Conservation (phyloP, 2,329 filamentous ascomycete genomes). For the Fusarium marasasianum region DNA sequence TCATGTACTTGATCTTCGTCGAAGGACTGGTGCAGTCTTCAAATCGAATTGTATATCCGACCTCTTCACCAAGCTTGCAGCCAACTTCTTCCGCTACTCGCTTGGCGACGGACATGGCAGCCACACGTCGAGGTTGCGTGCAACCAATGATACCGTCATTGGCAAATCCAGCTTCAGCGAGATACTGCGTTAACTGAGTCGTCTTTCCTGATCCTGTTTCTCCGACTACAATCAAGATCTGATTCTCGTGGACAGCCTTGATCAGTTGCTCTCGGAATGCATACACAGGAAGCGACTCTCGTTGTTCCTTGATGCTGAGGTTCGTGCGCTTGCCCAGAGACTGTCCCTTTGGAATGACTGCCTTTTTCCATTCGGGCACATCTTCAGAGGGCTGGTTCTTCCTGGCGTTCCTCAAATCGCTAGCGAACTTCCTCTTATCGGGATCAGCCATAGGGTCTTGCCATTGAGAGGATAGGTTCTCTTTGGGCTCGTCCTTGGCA, state of each 20-base stretch:
- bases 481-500: conserved; percentile 77
- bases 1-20: conserved; percentile 99
- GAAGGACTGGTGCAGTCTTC: conserved; percentile 89
- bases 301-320: conserved; percentile 94
- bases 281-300: conserved; percentile 88
- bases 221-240: conserved; percentile 94
- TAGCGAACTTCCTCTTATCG: conserved; percentile 87
- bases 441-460: conserved; percentile 94
- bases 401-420: conserved; percentile 78
- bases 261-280: conserved; percentile 89
- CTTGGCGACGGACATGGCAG: conserved; percentile 96
- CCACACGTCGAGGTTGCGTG: conserved; percentile 95
- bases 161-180: conserved; percentile 91
- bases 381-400: conserved; percentile 69
- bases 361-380: conserved; percentile 92
- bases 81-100: conserved; percentile 97
- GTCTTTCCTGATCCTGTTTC: conserved; percentile 98
- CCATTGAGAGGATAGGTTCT: conserved; percentile 91
- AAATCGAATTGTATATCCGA: conserved; percentile 97
- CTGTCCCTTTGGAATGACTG: conserved; percentile 80
- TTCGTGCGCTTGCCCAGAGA: conserved; percentile 86
- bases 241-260: conserved; percentile 85
- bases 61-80: conserved; percentile 87
- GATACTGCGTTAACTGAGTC: conserved; percentile 93
- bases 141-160: conserved; percentile 92